phyloP scores from a whole-genome alignment of 2,329 filamentous ascomycete genomes.

The Beauveria sp. region DNA sequence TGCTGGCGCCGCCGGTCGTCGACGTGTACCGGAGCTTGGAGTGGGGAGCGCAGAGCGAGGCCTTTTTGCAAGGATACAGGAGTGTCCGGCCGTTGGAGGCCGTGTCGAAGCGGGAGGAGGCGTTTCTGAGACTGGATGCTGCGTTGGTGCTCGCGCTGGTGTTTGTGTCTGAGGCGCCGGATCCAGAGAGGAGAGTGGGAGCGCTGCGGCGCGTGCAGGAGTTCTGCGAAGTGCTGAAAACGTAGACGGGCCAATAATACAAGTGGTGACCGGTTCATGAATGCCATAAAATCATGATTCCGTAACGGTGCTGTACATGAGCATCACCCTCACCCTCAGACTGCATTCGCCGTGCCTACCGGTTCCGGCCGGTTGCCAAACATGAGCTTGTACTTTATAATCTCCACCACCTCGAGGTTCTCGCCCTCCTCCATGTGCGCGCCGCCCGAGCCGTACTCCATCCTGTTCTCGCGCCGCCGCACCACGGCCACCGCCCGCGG shows the following conservation, averaged over 20 bases:
- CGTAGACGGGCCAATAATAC: background rate
- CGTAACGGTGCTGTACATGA: background rate
- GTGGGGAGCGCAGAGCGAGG: background rate
- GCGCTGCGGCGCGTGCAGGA: constrained; percentile 13
- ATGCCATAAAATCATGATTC: background rate
- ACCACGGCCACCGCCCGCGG: constrained; percentile 73
- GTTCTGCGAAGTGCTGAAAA: background rate
- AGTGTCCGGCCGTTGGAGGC: background rate
- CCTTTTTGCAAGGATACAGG: constrained; percentile 13
- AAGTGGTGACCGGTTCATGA: background rate
- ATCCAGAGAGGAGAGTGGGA: constrained; percentile 4
- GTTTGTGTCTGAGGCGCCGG: constrained; percentile 16
- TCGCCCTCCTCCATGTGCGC: constrained; percentile 26
- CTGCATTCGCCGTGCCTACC: constrained; percentile 45
- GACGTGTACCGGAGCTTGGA: constrained; percentile 15
- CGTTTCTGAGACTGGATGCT: constrained; percentile 14
- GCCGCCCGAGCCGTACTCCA: constrained; percentile 36
- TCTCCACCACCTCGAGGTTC: constrained; percentile 75
- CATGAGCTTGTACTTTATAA: constrained; percentile 79
- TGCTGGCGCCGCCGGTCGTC: constrained; percentile 12
- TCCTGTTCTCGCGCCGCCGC: constrained; percentile 42
- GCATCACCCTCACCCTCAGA: constrained; percentile 9
- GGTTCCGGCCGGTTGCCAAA: constrained; percentile 84
- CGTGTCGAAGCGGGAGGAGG: constrained; percentile 10
- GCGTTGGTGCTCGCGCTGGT: constrained; percentile 16